Base-by-base conservation (phyloP, 2,329 filamentous ascomycete species). In the Ophiocordyceps polyrhachis-furcata region DNA sequence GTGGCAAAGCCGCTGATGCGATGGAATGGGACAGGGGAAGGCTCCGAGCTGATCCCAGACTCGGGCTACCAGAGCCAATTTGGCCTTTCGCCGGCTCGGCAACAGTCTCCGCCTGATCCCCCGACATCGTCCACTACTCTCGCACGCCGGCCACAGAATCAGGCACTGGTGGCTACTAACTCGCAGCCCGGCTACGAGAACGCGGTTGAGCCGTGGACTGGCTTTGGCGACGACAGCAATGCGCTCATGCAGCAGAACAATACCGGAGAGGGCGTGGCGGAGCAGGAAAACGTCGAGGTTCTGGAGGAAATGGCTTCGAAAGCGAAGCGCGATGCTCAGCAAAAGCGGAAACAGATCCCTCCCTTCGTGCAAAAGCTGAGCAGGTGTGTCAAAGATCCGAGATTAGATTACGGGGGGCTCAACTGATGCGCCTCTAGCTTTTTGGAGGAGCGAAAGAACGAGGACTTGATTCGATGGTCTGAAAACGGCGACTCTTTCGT, bases 361-460 rank as follows among this genome's bases (percentile, higher is more conserved):
- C 89, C 91, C 0, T 98, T 98, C 67, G 88, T 98, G 40, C 88
- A 95, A 62, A 98, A 98, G 59, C 66, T 98, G 45, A 93, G 87
- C 77, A 96, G 89, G 89, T 93, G 68, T 65, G 75, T 56, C 12
- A 17, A 28, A 6, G 7, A 19, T 42, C 23, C n/a, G 11, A 13
- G n/a, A 3, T 9, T 31, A 11, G 7, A 23, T 23, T 6, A 23
- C 21, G 21, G 3, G 12, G 11, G 11, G 15, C 20, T 23, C 12
- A 17, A 19, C 41, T 46, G 28, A n/a, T 29, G 15, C 15, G 25
- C 14, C 21, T 23, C 5, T 32, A 96, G 91, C 60, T 98, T 96
- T 56, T 73, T 98, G 14, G 88, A 98, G 55, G 82, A 93, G 56
- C 80, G 81, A 37, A 89, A 89, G 58, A 94, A 96, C 57, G 89